Percentiles rank a stretch among this genome's conserved stretches.
Evolutionary conservation across 2,329 filamentous ascomycete species (phyloP).

Genomic region (Diplocarpon mali): DNA sequence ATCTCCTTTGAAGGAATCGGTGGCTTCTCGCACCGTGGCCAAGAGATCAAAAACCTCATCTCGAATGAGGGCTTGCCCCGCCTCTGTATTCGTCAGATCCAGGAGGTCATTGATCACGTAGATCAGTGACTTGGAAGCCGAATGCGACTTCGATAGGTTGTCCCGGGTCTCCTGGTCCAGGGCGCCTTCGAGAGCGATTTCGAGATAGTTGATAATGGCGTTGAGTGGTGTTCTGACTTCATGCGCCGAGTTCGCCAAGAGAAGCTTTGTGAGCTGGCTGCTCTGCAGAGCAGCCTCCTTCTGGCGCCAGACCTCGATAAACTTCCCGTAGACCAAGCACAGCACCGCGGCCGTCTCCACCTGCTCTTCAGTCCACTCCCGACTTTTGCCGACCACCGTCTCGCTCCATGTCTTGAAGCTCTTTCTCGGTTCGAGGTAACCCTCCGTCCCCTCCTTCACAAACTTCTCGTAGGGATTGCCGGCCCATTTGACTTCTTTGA

Average conservation of each 20-base stretch:
- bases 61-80: constrained; percentile 67
- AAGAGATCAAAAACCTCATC: constrained; percentile 69
- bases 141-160: constrained; percentile 74
- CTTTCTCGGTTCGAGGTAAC: constrained; percentile 65
- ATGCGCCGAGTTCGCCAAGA: constrained; percentile 82
- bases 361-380: constrained; percentile 83
- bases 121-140: constrained; percentile 82
- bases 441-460: constrained; percentile 58
- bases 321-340: constrained; percentile 73
- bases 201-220: constrained; percentile 88
- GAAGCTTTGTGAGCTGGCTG: constrained; percentile 65
- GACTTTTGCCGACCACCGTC: constrained; percentile 67
- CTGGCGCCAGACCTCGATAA: constrained; percentile 88
- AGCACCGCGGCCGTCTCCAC: constrained; percentile 81
- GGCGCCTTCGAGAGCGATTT: constrained; percentile 74
- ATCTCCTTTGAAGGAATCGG: constrained; percentile 61
- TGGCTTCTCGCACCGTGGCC: constrained; percentile 64
- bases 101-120: constrained; percentile 90
- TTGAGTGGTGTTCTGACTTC: constrained; percentile 86
- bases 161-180: constrained; percentile 76
- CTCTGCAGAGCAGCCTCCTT: constrained; percentile 77
- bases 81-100: constrained; percentile 79
- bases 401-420: constrained; percentile 78
- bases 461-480: constrained; percentile 78
- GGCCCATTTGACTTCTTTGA: constrained; percentile 66